Evolutionary conservation across 2,329 filamentous ascomycete genomes (phyloP), one percentile per base, ranked within the genome.

Genomic region (Pestalotiopsis sp.): DNA sequence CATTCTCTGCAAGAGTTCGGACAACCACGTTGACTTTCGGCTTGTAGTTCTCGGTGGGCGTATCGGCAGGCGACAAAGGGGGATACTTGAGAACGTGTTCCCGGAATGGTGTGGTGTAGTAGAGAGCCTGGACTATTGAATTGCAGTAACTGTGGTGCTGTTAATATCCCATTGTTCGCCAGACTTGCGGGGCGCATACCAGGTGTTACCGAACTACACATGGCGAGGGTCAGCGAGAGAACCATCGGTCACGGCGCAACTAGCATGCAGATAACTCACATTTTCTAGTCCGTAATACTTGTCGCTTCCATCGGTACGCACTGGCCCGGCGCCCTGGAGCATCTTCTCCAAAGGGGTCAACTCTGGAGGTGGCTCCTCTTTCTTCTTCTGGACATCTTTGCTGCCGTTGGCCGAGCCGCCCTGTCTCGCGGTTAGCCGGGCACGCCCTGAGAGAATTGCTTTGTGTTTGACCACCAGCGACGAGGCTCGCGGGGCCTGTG

Each of bases 211-310:
- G 83, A 97, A 98, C 94, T 98, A 81, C 66, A 71, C 61, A 71
- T 61, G 68, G 65, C 69, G 67, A 6, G 64, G 59, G 78, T 86
- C 75, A 86, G 84, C 74, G 72, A 65, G 67, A 67, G 57, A 31
- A 66, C 59, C 69, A 20, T 25, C 31, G 11, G 17, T 23, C 14
- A 9, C 9, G 55, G 49, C 41, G 27, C 65, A 67, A 66, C 66
- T 2, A 39, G 62, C 68, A 60, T 64, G 70, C 71, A 60, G 67
- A 70, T 72, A 65, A 85, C 93, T 82, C 86, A 98, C 95, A 83
- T 99, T 99, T 82, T 99, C 96, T 79, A 98, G 92, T 17, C 96
- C 96, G 82, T 97, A 98, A 84, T 97, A 99, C 84, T 97, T 97
- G 84, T 98, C 96, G 79, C 93, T 97, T 66, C 96, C 96, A 81